These are phyloP conservation scores for Alloascoidea hylecoeti DNA, from an alignment of 805 yeast species.

Conservation along the genomic window DNA sequence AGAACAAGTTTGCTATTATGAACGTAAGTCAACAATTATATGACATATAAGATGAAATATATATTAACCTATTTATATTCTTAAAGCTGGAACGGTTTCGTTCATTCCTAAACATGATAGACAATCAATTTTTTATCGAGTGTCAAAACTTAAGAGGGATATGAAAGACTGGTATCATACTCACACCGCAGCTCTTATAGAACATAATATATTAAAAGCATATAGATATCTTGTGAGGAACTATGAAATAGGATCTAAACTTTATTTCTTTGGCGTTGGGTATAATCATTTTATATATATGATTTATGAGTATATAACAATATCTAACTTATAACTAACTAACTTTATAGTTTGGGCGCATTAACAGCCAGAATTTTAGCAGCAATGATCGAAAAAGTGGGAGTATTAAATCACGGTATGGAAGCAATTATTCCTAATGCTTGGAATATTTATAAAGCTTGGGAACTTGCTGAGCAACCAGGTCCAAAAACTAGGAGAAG, in stretches of 20 bases:
- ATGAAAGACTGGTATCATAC: too few species aligned
- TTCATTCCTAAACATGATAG: too few species aligned
- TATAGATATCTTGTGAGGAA: slow-evolving; percentile 8
- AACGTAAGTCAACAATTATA: too few species aligned
- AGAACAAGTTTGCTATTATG: neutral
- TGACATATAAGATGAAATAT: too few species aligned
- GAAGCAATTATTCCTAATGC: slow-evolving; percentile 44
- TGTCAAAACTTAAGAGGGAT: too few species aligned
- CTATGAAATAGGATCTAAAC: slow-evolving; percentile 10
- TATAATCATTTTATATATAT: slow-evolving; percentile 25
- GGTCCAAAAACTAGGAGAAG: too few species aligned
- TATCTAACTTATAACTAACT: neutral
- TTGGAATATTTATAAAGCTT: slow-evolving; percentile 45
- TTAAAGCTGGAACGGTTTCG: too few species aligned
- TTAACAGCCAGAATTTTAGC: slow-evolving; percentile 50
- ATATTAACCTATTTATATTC: too few species aligned
- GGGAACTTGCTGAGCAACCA: slow-evolving; percentile 37
- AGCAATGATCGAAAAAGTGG: slow-evolving; percentile 55
- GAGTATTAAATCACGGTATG: slow-evolving; percentile 37
- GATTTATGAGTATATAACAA: neutral
- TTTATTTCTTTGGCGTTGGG: slow-evolving; percentile 10
- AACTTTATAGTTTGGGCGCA: slow-evolving; percentile 38
- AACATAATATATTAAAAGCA: slow-evolving; percentile 35
- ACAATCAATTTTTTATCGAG: too few species aligned
- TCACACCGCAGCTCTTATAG: slow-evolving; percentile 37